Evolutionary conservation across 2,329 filamentous ascomycete species (phyloP).

Genomic region (Epichloe coenophiala): DNA sequence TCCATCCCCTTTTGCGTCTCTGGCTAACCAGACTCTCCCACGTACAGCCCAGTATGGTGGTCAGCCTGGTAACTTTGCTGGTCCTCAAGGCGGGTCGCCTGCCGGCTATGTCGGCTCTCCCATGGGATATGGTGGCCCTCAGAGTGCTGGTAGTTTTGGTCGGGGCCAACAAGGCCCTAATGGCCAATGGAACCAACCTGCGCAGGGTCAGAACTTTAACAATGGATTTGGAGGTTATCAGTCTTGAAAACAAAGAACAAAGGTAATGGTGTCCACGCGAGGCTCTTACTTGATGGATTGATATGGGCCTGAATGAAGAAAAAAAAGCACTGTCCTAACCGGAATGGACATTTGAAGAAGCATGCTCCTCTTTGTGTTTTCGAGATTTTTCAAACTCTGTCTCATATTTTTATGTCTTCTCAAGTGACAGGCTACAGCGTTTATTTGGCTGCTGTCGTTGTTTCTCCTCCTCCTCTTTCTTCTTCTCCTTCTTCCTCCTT

Average conservation of each 20-base stretch:
- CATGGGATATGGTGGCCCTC: slow-evolving; percentile 57
- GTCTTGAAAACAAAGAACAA: slow-evolving; percentile 26
- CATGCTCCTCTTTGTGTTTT: slow-evolving; percentile 8
- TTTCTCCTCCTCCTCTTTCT: background rate
- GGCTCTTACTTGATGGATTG: slow-evolving; percentile 3
- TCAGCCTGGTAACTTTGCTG: slow-evolving; percentile 55
- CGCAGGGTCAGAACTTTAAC: slow-evolving; percentile 40
- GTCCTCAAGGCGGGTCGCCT: slow-evolving; percentile 47
- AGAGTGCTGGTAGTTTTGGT: slow-evolving; percentile 73
- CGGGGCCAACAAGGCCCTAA: slow-evolving; percentile 54
- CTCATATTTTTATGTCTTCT: slow-evolving; percentile 10
- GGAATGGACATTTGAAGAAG: slow-evolving; percentile 7
- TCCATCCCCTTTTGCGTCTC: background rate
- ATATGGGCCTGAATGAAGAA: slow-evolving; percentile 1
- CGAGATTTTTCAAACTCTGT: slow-evolving; percentile 8
- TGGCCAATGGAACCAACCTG: slow-evolving; percentile 39
- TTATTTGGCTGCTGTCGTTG: slow-evolving; percentile 8
- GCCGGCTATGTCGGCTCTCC: slow-evolving; percentile 51
- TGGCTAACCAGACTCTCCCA: slow-evolving; percentile 4
- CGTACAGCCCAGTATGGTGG: slow-evolving; percentile 40
- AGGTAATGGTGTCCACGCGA: slow-evolving; percentile 2
- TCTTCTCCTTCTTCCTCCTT: slow-evolving; percentile 1
- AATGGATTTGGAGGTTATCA: slow-evolving; percentile 53
- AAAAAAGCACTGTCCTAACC: slow-evolving; percentile 3
- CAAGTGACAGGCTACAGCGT: slow-evolving; percentile 8